Percentiles rank a stretch among this genome's conserved stretches.
Conservation (phyloP, 495 filamentous ascomycete genomes). For the Aspergillus avenaceus region DNA sequence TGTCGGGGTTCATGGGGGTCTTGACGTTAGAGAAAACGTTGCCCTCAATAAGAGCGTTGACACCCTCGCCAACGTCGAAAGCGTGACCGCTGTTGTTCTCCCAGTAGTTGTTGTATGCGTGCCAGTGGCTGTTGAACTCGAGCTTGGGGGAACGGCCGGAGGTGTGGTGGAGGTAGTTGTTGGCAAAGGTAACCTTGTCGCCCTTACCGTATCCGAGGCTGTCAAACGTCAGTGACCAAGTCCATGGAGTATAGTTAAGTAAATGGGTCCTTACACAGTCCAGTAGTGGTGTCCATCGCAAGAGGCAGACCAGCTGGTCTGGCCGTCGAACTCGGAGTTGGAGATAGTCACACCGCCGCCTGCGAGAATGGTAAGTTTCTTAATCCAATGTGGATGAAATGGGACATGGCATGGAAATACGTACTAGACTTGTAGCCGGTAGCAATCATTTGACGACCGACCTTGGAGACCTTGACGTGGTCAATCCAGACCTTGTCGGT, state of each 20-base stretch:
- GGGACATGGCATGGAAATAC: not conserved
- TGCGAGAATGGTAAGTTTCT: not conserved
- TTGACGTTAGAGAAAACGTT: conserved; percentile 30
- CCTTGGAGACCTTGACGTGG: conserved; percentile 31
- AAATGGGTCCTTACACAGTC: conserved; percentile 29
- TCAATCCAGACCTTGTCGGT: conserved; percentile 35
- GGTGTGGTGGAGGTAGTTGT: conserved; percentile 47
- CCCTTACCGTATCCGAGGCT: conserved; percentile 27
- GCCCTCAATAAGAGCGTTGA: conserved; percentile 25
- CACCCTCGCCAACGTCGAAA: conserved; percentile 22
- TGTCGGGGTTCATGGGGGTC: conserved; percentile 18
- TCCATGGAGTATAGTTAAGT: not conserved
- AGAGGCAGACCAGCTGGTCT: conserved; percentile 44
- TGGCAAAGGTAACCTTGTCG: conserved; percentile 31
- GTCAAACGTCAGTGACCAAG: not conserved
- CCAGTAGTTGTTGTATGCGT: conserved; percentile 37
- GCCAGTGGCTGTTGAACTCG: conserved; percentile 41
- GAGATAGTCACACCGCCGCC: conserved; percentile 30
- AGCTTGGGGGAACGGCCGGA: conserved; percentile 51
- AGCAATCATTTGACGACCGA: conserved; percentile 30
- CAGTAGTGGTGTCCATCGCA: conserved; percentile 56
- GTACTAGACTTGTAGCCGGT: conserved; percentile 22
- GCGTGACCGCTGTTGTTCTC: conserved; percentile 32
- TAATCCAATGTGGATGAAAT: not conserved
- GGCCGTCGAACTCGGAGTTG: conserved; percentile 47